A percentile compares a stretch with the other conserved stretches of the same genome.
Conservation (phyloP, 805 yeast genomes). For the Starmera caribaea region DNA sequence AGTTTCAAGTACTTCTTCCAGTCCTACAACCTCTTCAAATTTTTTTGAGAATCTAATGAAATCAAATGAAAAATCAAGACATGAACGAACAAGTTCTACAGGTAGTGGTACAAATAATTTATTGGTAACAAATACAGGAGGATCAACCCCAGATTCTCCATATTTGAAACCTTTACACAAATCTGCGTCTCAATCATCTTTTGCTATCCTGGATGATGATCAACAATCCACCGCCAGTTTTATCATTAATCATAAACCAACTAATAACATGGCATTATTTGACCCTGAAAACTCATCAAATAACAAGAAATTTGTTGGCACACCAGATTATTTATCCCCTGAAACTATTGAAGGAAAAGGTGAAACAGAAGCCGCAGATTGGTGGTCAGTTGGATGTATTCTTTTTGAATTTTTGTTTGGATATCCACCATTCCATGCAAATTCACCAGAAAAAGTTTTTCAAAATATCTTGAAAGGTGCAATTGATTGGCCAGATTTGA, state of each 20-base stretch:
- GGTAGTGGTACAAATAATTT: constrained; percentile 3
- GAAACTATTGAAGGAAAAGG: constrained; percentile 83
- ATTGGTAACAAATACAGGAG: too few species aligned
- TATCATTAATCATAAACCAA: constrained; percentile 6
- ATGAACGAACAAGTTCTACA: constrained; percentile 10
- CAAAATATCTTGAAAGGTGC: constrained; percentile 64
- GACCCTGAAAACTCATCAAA: constrained; percentile 57
- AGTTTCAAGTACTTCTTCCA: constrained; percentile 12
- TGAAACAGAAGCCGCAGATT: constrained; percentile 78
- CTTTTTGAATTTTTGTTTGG: constrained; percentile 88
- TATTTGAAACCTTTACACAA: constrained; percentile 36
- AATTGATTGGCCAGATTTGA: constrained; percentile 77
- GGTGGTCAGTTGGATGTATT: constrained; percentile 99
- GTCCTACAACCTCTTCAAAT: constrained; percentile 16
- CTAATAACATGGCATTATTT: constrained; percentile 49
- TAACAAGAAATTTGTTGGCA: constrained; percentile 74
- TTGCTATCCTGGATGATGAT: constrained; percentile 45
- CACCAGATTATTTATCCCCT: constrained; percentile 97
- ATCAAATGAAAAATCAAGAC: constrained; percentile 6
- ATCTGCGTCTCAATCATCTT: constrained; percentile 47
- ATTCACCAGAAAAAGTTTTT: constrained; percentile 72
- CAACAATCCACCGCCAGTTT: constrained; percentile 19
- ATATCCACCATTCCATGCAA: constrained; percentile 88
- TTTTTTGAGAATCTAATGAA: constrained; percentile 20
- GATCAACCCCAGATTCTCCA: constrained; percentile 30